Evolutionary conservation across 805 yeast genomes (phyloP), one percentile per base, ranked within the genome.

Genomic region (Diddensiella santjacobensis): DNA sequence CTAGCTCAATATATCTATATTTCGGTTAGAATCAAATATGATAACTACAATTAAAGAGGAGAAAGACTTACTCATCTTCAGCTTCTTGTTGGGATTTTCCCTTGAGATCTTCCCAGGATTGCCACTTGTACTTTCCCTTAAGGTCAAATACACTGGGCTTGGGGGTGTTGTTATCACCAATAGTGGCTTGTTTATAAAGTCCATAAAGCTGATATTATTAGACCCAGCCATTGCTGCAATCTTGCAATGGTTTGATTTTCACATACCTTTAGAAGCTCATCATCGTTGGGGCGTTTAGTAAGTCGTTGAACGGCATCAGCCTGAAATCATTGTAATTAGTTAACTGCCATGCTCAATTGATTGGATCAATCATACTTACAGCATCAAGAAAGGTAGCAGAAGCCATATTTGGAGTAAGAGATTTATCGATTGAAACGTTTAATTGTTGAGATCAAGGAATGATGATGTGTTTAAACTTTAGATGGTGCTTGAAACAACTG

Each of bases 61-160:
- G n/a, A n/a, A n/a, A 3, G 11, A 61, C 67, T 50, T 56, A 80
- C 69, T 88, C 76, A 59, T 76, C 55, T 75, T 91, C 98, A 52
- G 99, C 99, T 30, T 88, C 97, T 59, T 80, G 95, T 70, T 85
- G 86, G 36, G 88, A 70, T 52, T 78, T 79, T 50, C 99, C 99
- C 73, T 86, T 84, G 63, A 83, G 73, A 60, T 81, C 82, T 62
- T 83, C 83, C 98, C 98, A 93, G 5, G 98, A 79, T 66, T 90
- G 91, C 98, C 98, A 93, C 77, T 93, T 93, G 79, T 87, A 86
- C 72, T 95, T 89, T 59, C 91, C 97, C 74, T 85, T 88, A 73
- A 93, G 78, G 72, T 89, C 95, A 68, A 93, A 87, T 51, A 86
- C 71, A 55, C 96, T 93, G 47, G 99, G 99, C 73, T 87, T 87